phyloP scores from a whole-genome alignment of 176 grass and related monocot genomes.

The Eragrostis nindensis region DNA sequence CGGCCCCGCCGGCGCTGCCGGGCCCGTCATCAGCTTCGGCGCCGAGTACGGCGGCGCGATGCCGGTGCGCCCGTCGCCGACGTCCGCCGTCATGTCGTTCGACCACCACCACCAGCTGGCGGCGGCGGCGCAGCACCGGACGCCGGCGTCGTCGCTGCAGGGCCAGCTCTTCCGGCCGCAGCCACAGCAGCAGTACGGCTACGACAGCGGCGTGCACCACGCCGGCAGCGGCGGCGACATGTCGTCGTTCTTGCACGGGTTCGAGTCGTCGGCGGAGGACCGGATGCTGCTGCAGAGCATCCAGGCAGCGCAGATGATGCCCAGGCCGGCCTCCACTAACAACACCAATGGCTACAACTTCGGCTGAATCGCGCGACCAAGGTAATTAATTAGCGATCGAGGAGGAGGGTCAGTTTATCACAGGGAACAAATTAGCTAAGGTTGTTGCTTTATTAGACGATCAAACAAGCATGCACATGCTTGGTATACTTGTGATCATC shows the following conservation, averaged over 20 bases:
- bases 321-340: conserved; percentile 58
- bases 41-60: background rate
- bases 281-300: conserved; percentile 61
- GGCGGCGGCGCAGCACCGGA: conserved; percentile 8
- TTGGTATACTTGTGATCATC: background rate
- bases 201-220: conserved; percentile 22
- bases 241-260: conserved; percentile 42
- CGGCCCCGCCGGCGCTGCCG: conserved; percentile 10
- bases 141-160: conserved; percentile 42
- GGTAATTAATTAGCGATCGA: conserved; percentile 3
- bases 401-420: background rate
- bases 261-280: conserved; percentile 57
- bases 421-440: background rate
- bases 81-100: conserved; percentile 62
- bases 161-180: conserved; percentile 55
- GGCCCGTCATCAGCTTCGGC: conserved; percentile 55
- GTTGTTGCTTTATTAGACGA: background rate
- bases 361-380: conserved; percentile 29
- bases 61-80: conserved; percentile 51
- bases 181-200: conserved; percentile 16
- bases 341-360: conserved; percentile 73
- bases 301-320: conserved; percentile 63
- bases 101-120: conserved; percentile 42
- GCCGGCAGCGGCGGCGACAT: conserved; percentile 6
- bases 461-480: background rate